phyloP scores from a whole-genome alignment of 1,284 basidiomycete species.

The Ustilago sp. region DNA sequence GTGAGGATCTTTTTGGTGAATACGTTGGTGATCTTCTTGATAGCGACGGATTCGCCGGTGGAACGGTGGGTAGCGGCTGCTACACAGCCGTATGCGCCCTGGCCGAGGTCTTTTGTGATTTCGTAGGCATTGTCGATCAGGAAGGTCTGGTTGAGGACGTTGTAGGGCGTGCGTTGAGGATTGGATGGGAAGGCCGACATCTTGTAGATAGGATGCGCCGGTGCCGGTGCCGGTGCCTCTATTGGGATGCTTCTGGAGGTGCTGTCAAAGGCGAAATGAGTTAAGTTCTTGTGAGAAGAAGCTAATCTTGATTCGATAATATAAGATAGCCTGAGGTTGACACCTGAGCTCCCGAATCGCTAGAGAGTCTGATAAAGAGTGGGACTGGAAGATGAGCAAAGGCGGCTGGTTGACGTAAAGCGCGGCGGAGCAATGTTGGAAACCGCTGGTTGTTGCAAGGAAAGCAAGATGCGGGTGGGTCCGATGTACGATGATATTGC shows the following conservation, averaged over 20 bases:
- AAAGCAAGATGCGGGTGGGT: not conserved
- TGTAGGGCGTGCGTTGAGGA: slow-evolving; percentile 58
- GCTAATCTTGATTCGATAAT: too few species aligned
- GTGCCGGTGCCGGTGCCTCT: not conserved
- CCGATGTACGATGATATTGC: not conserved
- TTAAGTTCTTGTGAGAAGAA: too few species aligned
- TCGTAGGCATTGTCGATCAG: slow-evolving; percentile 66
- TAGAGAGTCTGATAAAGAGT: not conserved
- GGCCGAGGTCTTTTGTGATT: slow-evolving; percentile 66
- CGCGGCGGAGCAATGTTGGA: not conserved
- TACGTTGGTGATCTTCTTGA: slow-evolving; percentile 69
- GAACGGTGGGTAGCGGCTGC: slow-evolving; percentile 65
- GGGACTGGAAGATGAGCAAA: not conserved
- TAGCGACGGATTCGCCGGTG: slow-evolving; percentile 67
- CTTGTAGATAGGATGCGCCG: not conserved
- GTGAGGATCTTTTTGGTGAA: slow-evolving; percentile 68
- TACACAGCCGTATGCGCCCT: slow-evolving; percentile 69
- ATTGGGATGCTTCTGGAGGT: not conserved
- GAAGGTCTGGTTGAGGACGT: slow-evolving; percentile 66
- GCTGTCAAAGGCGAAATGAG: too few species aligned
- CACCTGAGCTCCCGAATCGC: not conserved
- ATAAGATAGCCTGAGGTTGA: not conserved
- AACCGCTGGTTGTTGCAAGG: not conserved
- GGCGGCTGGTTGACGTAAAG: not conserved
- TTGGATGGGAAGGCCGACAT: slow-evolving; percentile 31